phyloP scores from a whole-genome alignment of 495 filamentous ascomycete genomes.

The Jackrogersella minutella region DNA sequence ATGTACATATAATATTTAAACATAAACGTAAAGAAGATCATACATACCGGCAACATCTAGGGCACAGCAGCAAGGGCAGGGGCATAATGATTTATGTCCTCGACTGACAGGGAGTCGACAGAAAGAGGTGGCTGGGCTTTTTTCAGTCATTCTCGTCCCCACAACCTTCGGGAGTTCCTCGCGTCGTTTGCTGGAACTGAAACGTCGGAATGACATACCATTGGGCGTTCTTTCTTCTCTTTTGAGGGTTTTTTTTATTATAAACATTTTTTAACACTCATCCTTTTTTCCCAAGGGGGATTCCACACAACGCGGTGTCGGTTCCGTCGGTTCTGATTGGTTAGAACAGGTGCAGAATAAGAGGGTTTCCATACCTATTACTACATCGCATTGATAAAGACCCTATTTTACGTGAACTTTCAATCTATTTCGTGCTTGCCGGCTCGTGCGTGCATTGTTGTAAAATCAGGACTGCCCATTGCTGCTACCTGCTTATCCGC shows the following conservation, averaged over 20 bases:
- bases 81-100: not conserved
- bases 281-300: conserved; percentile 11
- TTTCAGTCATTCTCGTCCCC: too few relatives aligned
- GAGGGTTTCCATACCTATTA: conserved; percentile 23
- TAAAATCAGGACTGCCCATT: not conserved
- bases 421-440: conserved; percentile 1
- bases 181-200: conserved; percentile 5
- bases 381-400: conserved; percentile 22
- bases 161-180: not conserved
- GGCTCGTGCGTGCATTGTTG: not conserved
- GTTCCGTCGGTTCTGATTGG: conserved; percentile 27
- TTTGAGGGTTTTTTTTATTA: conserved; percentile 9
- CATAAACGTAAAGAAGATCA: not conserved
- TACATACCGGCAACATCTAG: not conserved
- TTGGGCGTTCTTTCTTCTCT: conserved; percentile 26
- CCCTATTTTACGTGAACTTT: not conserved
- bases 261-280: not conserved
- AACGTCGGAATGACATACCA: conserved; percentile 29
- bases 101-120: not conserved
- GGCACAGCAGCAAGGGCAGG: not conserved
- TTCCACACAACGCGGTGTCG: conserved; percentile 2
- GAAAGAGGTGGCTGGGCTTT: too few relatives aligned
- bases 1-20: conserved; percentile 24
- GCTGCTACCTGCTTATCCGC: conserved; percentile 5
- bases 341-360: conserved; percentile 8